phyloP scores from a whole-genome alignment of 2,329 filamentous ascomycete genomes.

The Nakataea oryzae region DNA sequence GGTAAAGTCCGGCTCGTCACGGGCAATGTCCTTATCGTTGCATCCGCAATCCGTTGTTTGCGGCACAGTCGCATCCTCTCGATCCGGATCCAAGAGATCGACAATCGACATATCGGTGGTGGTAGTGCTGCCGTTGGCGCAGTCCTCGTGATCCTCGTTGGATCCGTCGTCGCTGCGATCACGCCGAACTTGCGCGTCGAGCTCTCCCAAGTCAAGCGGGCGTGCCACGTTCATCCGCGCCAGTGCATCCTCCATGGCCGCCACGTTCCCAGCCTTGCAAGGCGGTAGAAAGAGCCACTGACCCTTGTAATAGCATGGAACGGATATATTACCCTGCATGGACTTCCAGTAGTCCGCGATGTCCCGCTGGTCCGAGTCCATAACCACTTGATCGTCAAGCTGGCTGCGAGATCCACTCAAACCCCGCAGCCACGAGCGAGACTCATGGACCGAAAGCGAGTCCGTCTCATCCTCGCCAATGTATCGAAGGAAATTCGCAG shows the following conservation, averaged over 20 bases:
- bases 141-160: not conserved
- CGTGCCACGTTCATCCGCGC: not conserved
- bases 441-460: not conserved
- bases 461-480: not conserved
- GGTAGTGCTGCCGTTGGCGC: not conserved
- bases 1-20: not conserved
- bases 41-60: not conserved
- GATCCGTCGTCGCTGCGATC: not conserved
- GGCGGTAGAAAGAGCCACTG: not conserved
- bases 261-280: not conserved
- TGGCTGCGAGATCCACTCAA: not conserved
- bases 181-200: not conserved
- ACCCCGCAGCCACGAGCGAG: not conserved
- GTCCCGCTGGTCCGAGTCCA: not conserved
- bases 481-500: not conserved
- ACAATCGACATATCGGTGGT: not conserved
- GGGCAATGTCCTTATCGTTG: not conserved
- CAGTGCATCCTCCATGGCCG: not conserved
- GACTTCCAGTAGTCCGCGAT: not conserved
- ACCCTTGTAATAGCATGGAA: not conserved
- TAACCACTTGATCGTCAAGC: not conserved
- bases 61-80: not conserved
- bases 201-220: not conserved
- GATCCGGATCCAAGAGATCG: not conserved
- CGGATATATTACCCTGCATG: not conserved